Percentiles rank a stretch among this genome's conserved stretches.
phyloP scores from a whole-genome alignment of 495 filamentous ascomycete species.

The Daldinia caldariorum region DNA sequence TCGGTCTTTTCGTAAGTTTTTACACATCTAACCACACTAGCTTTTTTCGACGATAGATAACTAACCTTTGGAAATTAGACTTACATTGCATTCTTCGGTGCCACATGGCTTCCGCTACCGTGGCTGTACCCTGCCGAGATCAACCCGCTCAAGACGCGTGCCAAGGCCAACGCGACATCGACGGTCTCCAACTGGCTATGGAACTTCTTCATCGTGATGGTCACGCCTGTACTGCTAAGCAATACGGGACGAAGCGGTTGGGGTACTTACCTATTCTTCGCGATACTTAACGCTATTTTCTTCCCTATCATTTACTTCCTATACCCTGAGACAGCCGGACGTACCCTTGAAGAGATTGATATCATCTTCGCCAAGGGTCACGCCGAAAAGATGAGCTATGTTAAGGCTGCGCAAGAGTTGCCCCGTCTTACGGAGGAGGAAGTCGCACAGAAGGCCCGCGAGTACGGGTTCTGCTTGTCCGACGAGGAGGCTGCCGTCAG shows the following conservation, averaged over 20 bases:
- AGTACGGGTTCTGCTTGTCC: conserved; percentile 60
- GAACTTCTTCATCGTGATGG: conserved; percentile 59
- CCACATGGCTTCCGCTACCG: conserved; percentile 76
- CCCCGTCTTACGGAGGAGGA: conserved; percentile 68
- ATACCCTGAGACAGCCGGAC: conserved; percentile 77
- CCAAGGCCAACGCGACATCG: conserved; percentile 72
- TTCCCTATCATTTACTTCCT: conserved; percentile 73
- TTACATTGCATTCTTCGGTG: conserved; percentile 81
- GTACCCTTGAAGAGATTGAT: conserved; percentile 78
- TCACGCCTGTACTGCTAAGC: conserved; percentile 74
- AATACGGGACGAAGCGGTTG: conserved; percentile 68
- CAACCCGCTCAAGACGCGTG: conserved; percentile 71
- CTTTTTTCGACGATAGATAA: background rate
- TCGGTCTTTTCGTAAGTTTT: conserved; percentile 71
- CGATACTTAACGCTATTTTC: conserved; percentile 69
- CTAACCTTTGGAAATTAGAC: conserved; percentile 50
- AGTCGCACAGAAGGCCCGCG: conserved; percentile 64
- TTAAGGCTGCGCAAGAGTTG: conserved; percentile 69
- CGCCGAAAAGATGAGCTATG: conserved; percentile 72
- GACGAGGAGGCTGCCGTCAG: conserved; percentile 39
- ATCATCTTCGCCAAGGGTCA: conserved; percentile 76
- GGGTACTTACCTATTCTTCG: conserved; percentile 78
- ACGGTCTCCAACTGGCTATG: conserved; percentile 78
- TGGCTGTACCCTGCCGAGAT: conserved; percentile 69
- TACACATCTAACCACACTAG: too few species aligned